Percentiles rank a stretch among this genome's conserved stretches.
Evolutionary conservation across 2,329 filamentous ascomycete genomes (phyloP).

Genomic region (Neophaeococcomyces mojaviensis): DNA sequence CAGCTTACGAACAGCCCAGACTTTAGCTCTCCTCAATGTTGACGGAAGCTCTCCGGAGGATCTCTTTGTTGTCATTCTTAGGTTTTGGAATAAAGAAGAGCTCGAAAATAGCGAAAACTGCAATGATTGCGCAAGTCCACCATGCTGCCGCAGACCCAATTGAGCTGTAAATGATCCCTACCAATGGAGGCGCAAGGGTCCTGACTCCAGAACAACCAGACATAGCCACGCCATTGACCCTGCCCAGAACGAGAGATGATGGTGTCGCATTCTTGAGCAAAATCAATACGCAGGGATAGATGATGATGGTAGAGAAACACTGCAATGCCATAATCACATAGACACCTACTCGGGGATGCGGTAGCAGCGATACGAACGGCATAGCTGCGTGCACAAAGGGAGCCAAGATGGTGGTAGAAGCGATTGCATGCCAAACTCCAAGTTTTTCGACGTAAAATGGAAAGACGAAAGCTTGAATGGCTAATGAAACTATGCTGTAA

Average conservation of each 20-base stretch:
- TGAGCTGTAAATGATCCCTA: constrained; percentile 56
- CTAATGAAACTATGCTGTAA: constrained; percentile 52
- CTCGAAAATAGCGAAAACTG: constrained; percentile 51
- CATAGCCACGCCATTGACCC: constrained; percentile 59
- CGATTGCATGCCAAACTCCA: constrained; percentile 54
- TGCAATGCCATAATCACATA: constrained; percentile 51
- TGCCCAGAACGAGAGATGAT: constrained; percentile 49
- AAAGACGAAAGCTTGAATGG: constrained; percentile 55
- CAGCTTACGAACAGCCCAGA: no score
- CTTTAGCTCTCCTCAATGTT: no score
- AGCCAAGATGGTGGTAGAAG: constrained; percentile 53
- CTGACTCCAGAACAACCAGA: constrained; percentile 59
- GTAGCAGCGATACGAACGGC: constrained; percentile 51
- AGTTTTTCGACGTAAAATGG: constrained; percentile 52
- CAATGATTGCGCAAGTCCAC: constrained; percentile 54
- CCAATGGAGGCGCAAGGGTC: constrained; percentile 59
- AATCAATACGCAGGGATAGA: constrained; percentile 61
- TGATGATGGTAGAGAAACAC: constrained; percentile 54
- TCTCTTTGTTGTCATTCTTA: constrained; percentile 12
- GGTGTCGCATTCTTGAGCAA: constrained; percentile 61
- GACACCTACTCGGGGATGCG: constrained; percentile 40
- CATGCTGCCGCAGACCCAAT: constrained; percentile 55
- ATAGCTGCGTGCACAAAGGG: constrained; percentile 55
- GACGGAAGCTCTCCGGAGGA: constrained; percentile 25
- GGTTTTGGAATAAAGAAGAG: constrained; percentile 45